Evolutionary conservation across 352 stramenopile genomes (phyloP).

Genomic region (Pythium plurisporium): DNA sequence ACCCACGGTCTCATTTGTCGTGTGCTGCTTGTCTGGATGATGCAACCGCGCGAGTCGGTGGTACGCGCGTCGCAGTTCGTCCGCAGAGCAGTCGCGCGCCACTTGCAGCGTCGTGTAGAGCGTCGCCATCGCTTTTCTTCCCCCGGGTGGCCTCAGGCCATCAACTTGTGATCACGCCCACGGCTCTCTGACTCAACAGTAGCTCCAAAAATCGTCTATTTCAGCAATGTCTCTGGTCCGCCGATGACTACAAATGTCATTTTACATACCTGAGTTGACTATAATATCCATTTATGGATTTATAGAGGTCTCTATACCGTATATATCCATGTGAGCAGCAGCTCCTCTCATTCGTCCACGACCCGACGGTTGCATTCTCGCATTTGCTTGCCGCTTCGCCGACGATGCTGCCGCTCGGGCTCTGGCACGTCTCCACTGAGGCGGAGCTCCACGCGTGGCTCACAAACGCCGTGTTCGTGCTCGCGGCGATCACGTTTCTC

Average conservation of each 20-base stretch:
- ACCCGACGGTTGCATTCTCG: background rate
- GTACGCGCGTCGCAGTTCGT: slow-evolving; percentile 70
- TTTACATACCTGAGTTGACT: background rate
- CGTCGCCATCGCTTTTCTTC: background rate
- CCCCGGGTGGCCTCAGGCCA: background rate
- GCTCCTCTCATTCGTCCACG: no score
- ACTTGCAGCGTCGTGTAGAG: slow-evolving; percentile 58
- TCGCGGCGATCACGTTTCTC: slow-evolving; percentile 46
- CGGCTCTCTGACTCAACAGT: slow-evolving; percentile 8
- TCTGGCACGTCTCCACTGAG: slow-evolving; percentile 27
- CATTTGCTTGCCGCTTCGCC: no score
- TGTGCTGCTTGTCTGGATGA: slow-evolving; percentile 64
- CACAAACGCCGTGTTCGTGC: slow-evolving; percentile 34
- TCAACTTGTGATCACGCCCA: slow-evolving; percentile 6
- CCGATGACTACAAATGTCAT: background rate
- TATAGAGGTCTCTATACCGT: background rate
- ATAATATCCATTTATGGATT: background rate
- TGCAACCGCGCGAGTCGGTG: slow-evolving; percentile 48
- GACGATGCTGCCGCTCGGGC: slow-evolving; percentile 23
- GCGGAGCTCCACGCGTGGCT: slow-evolving; percentile 52
- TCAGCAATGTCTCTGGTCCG: background rate
- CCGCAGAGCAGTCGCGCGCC: slow-evolving; percentile 32
- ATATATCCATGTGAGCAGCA: background rate
- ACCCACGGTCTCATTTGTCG: no score
- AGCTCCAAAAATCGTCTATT: background rate